A percentile compares a stretch with the other conserved stretches of the same genome.
Conservation (phyloP, 805 yeast genomes). For the Tetrapisispora pingtungensis region DNA sequence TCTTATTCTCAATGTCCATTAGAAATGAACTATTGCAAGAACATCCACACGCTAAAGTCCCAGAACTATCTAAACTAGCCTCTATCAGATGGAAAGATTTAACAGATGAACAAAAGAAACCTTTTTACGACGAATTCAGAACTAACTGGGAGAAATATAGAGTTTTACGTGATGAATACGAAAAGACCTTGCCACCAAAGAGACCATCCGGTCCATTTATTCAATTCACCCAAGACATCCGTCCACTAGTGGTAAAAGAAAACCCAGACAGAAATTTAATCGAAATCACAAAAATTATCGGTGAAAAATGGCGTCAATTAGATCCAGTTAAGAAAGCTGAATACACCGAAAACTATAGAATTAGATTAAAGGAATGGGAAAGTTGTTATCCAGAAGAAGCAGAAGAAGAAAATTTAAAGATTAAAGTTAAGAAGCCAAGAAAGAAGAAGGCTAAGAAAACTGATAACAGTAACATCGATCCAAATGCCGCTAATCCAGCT, state of each 20-base stretch:
- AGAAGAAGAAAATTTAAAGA: conserved; percentile 6
- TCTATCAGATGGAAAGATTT: conserved; percentile 90
- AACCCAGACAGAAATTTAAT: conserved; percentile 27
- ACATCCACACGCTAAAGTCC: conserved; percentile 30
- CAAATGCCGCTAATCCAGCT: conserved; percentile 2
- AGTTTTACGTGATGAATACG: conserved; percentile 28
- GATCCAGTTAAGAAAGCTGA: conserved; percentile 22
- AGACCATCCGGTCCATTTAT: conserved; percentile 25
- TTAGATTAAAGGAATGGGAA: conserved; percentile 32
- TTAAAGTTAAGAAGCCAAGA: conserved; percentile 3
- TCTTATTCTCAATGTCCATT: conserved; percentile 28
- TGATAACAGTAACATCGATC: neutral
- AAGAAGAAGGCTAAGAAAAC: neutral
- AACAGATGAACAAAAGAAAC: conserved; percentile 62
- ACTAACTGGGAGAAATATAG: conserved; percentile 30
- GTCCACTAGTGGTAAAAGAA: conserved; percentile 25
- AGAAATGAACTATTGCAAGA: conserved; percentile 25
- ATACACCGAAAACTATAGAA: conserved; percentile 29
- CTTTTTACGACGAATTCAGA: conserved; percentile 53
- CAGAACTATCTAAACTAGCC: conserved; percentile 46
- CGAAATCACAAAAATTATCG: conserved; percentile 28
- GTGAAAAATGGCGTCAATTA: conserved; percentile 27
- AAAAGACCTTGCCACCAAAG: conserved; percentile 21
- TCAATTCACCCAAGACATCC: conserved; percentile 27
- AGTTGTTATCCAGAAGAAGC: conserved; percentile 26